Conservation (phyloP, 2,329 filamentous ascomycete genomes). For the Drechslera avenae region DNA sequence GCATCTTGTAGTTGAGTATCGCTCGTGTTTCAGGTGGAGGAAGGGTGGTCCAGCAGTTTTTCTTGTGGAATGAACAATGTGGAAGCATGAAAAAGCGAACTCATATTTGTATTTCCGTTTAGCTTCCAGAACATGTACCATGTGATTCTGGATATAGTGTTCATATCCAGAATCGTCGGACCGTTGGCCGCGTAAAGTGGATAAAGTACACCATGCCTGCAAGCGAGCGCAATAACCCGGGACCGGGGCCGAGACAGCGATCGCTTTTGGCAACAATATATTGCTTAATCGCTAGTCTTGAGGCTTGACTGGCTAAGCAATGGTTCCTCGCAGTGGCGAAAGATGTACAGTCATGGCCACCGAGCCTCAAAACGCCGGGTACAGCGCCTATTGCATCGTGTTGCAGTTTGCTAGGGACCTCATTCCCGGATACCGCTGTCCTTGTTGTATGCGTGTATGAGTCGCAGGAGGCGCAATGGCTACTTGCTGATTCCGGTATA, state of each 20-base stretch:
- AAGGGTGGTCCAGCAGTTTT: not conserved
- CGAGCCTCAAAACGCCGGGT: slow-evolving; percentile 3
- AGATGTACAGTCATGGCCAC: slow-evolving; percentile 2
- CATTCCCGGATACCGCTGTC: too few relatives aligned
- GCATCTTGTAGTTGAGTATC: slow-evolving; percentile 25
- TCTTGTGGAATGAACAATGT: not conserved
- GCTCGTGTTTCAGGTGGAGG: not conserved
- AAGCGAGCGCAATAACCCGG: slow-evolving; percentile 11
- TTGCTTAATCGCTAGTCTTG: slow-evolving; percentile 10
- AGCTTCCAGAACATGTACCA: slow-evolving; percentile 16
- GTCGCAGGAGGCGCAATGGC: too few relatives aligned
- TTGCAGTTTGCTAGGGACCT: not conserved
- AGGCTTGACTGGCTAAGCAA: not conserved
- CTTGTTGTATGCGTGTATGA: too few relatives aligned
- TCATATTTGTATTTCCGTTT: slow-evolving; percentile 7
- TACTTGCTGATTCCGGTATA: too few relatives aligned
- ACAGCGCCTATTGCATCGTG: not conserved
- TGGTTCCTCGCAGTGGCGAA: not conserved
- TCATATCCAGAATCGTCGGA: slow-evolving; percentile 31
- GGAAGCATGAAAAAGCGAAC: not conserved
- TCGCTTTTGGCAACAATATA: slow-evolving; percentile 17
- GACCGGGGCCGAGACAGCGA: slow-evolving; percentile 7
- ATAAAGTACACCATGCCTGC: slow-evolving; percentile 20
- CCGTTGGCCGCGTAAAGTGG: slow-evolving; percentile 35
- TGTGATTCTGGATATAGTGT: slow-evolving; percentile 26